Base-by-base conservation (phyloP, 257 asterid species). In the Nicotiana paniculata region DNA sequence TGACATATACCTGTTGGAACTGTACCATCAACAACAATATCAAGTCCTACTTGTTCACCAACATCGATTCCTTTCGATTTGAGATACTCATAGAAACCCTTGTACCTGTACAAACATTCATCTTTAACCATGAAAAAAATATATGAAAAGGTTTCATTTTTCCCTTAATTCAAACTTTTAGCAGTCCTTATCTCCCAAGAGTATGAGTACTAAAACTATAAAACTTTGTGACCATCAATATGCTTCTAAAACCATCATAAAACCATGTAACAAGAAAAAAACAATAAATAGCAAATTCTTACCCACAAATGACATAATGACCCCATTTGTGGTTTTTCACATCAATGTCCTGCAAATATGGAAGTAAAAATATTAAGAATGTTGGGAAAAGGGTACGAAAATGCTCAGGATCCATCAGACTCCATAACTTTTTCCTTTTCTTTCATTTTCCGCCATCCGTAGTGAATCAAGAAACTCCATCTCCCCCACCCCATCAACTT, bases 251-350 rank as follows among this genome's bases (percentile, higher is more conserved):
- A 37, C 39, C 6, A 4, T 5, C 39, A 1, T 37, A 37, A 37
- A 37, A 37, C 9, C 46, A 37, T 37, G 6, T 5, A 37, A 37
- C 43, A 37, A 5, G 43, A 21, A 37, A 37, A n/a, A 5, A 37
- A 7, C 39, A 43, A 70, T 11, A 5, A 39, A 64, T 30, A 58
- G 30, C 5, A 21, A 46, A 70, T 21, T 66, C 97, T 75, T 90
- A 93, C 99, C 98, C 99, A 59, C 99, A 95, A 84, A 95, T 87
- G 88, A 95, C 93, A 84, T 95, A 95, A 87, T 95, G 96, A 81
- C 97, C 96, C 98, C 98, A 95, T 86, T 82, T 90, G 88, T 91
- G 98, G 87, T 91, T 87, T 91, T 92, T 93, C 90, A 93, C 79
- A 84, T 94, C 97, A 86, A 94, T 89, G 83, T 93, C 97, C 98